phyloP scores from a whole-genome alignment of 208 protist species.

The Entamoeba invadens region DNA sequence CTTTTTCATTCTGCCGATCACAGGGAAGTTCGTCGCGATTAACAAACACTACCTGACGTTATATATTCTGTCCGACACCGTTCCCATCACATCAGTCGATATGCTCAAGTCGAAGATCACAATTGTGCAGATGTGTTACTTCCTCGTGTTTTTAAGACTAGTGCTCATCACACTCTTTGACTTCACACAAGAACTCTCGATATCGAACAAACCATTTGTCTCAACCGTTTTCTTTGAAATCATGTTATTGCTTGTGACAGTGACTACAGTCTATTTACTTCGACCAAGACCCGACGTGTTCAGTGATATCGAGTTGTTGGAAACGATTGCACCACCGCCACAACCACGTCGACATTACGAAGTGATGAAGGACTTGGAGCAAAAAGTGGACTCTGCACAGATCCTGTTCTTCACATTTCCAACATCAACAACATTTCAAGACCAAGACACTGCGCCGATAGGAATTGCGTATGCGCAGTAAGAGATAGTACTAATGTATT shows the following conservation, averaged over 20 bases:
- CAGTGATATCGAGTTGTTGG: background rate
- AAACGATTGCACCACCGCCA: background rate
- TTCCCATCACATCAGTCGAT: background rate
- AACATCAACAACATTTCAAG: background rate
- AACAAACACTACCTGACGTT: background rate
- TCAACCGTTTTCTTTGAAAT: background rate
- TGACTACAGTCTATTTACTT: background rate
- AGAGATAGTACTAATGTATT: too few relatives aligned
- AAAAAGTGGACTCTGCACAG: background rate
- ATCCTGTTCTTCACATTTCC: background rate
- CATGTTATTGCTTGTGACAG: background rate
- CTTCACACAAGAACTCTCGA: background rate
- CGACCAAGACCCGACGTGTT: background rate
- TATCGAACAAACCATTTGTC: background rate
- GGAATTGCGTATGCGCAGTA: background rate
- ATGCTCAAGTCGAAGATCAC: background rate
- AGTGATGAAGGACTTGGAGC: background rate
- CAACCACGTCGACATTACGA: background rate
- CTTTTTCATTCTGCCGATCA: background rate
- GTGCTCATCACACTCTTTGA: background rate
- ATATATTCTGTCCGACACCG: background rate
- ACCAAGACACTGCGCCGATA: background rate
- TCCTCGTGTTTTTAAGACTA: background rate
- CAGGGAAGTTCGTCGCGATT: background rate
- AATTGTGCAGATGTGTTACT: background rate